A percentile compares a stretch with the other conserved stretches of the same genome.
Conservation (phyloP, 2,329 filamentous ascomycete genomes). For the Rachicladosporium sp. region DNA sequence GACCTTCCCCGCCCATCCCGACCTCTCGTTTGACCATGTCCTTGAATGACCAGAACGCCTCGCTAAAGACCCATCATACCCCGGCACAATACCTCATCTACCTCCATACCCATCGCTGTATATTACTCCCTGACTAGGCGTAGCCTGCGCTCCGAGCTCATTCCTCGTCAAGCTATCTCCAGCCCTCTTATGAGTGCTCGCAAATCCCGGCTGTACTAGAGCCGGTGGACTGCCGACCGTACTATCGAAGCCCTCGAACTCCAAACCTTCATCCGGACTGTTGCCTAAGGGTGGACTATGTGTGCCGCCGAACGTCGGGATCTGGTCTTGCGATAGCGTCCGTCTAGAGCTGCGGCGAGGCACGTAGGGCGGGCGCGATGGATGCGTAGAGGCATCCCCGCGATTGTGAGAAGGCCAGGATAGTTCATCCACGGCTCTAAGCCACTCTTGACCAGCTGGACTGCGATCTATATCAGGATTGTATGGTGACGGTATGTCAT, state of each 20-base stretch:
- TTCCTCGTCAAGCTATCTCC: conserved; percentile 20
- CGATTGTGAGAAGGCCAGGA: conserved; percentile 9
- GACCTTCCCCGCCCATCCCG: too few species aligned
- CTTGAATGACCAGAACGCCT: too few species aligned
- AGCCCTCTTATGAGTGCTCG: conserved; percentile 14
- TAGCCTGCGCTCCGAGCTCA: conserved; percentile 12
- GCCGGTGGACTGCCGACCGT: conserved; percentile 4
- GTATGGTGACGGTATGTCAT: not conserved
- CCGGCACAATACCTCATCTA: too few species aligned
- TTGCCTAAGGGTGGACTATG: conserved; percentile 1
- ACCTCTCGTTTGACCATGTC: too few species aligned
- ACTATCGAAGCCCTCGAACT: conserved; percentile 17
- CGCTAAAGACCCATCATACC: too few species aligned
- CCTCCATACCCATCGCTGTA: too few species aligned
- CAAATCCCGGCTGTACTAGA: conserved; percentile 2
- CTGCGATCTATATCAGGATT: not conserved
- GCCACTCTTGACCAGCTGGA: conserved; percentile 14
- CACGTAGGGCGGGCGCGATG: conserved; percentile 9
- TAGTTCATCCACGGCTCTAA: conserved; percentile 17
- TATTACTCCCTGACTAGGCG: too few species aligned
- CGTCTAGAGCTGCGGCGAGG: conserved; percentile 16
- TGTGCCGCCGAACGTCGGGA: conserved; percentile 1
- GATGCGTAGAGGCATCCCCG: not conserved
- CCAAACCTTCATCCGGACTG: not conserved
- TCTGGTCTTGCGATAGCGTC: conserved; percentile 8